These are phyloP conservation scores for Radiomyces spectabilis DNA, from an alignment of 192 early-diverging fungal genomes.

Conservation along the genomic window DNA sequence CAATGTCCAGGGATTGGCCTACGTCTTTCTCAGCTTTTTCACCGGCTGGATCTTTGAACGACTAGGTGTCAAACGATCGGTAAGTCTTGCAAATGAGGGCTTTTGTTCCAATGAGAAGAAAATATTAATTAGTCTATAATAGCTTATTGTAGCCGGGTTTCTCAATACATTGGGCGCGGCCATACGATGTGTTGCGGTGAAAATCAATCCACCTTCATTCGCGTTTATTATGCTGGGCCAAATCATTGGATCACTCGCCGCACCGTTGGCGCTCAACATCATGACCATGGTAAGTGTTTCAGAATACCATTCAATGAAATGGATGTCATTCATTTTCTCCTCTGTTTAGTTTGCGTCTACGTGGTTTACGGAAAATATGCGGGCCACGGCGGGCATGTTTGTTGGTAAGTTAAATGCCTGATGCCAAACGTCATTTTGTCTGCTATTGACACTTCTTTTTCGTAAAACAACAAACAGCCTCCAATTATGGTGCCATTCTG, in stretches of 20 bases:
- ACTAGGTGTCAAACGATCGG: conserved; percentile 22
- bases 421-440: too few relatives aligned
- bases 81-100: conserved; percentile 4
- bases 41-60: conserved; percentile 25
- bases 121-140: not conserved
- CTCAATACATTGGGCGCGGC: conserved; percentile 15
- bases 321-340: not conserved
- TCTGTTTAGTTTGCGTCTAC: conserved; percentile 12
- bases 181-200: conserved; percentile 21
- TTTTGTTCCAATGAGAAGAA: not conserved
- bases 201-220: conserved; percentile 13
- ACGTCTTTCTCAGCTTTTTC: conserved; percentile 21
- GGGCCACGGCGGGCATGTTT: conserved; percentile 20
- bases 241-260: conserved; percentile 12
- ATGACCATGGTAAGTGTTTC: conserved; percentile 17
- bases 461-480: conserved; percentile 3
- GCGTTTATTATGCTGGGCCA: conserved; percentile 20
- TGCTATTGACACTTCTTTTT: not conserved
- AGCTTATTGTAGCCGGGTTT: conserved; percentile 22
- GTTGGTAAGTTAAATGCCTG: conserved; percentile 25
- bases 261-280: conserved; percentile 23
- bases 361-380: conserved; percentile 15
- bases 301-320: not conserved
- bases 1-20: conserved; percentile 14
- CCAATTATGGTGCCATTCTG: conserved; percentile 29